A percentile compares a stretch with the other conserved stretches of the same genome.
Conservation (phyloP, 2,329 filamentous ascomycete genomes). For the Cercospora janseana region DNA sequence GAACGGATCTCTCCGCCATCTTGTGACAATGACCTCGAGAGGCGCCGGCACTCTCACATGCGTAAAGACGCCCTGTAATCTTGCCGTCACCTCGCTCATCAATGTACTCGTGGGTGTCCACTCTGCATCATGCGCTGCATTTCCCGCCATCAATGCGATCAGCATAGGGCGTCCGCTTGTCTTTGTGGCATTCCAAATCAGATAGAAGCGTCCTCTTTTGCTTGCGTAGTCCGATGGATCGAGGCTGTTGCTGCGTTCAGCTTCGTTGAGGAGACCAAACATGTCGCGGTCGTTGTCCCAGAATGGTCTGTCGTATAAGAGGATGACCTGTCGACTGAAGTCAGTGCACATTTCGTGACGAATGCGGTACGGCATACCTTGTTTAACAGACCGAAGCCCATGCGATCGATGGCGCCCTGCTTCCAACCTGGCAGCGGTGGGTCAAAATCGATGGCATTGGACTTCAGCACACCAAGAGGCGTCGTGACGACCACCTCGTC, state of each 20-base stretch:
- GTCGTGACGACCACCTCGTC: slow-evolving; percentile 89
- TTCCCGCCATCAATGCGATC: slow-evolving; percentile 91
- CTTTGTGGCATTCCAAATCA: slow-evolving; percentile 95
- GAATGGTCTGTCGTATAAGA: slow-evolving; percentile 85
- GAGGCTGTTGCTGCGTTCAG: slow-evolving; percentile 66
- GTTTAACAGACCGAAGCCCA: slow-evolving; percentile 92
- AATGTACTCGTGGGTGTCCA: slow-evolving; percentile 70
- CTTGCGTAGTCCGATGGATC: slow-evolving; percentile 75
- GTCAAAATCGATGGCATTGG: slow-evolving; percentile 78
- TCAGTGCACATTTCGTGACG: background rate
- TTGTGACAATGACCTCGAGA: slow-evolving; percentile 80
- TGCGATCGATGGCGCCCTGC: slow-evolving; percentile 69
- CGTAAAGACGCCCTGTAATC: slow-evolving; percentile 73
- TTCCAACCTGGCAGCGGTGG: slow-evolving; percentile 90
- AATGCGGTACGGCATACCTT: slow-evolving; percentile 57
- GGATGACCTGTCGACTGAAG: slow-evolving; percentile 56
- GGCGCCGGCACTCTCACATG: slow-evolving; percentile 66
- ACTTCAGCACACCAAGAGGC: slow-evolving; percentile 86
- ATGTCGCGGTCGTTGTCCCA: slow-evolving; percentile 91
- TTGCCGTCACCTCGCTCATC: slow-evolving; percentile 73
- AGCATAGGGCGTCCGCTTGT: slow-evolving; percentile 82
- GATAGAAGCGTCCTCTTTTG: slow-evolving; percentile 86
- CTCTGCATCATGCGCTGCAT: slow-evolving; percentile 88
- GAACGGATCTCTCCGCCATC: slow-evolving; percentile 89
- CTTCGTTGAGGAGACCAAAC: slow-evolving; percentile 83